Evolutionary conservation across 2,329 filamentous ascomycete genomes (phyloP).

Genomic region (Pseudogymnoascus sp.): DNA sequence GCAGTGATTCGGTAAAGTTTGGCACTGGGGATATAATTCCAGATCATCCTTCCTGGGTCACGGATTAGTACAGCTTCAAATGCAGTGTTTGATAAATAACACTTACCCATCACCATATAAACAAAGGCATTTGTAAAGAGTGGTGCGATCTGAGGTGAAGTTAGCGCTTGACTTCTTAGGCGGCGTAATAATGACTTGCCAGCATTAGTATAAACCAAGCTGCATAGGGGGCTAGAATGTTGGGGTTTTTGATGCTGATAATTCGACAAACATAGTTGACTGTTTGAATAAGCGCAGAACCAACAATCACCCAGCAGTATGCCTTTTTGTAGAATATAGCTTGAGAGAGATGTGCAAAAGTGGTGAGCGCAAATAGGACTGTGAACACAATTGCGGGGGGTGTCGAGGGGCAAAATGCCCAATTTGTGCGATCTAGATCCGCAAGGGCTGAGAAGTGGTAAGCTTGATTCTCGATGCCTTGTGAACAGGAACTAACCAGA

Average conservation of each 20-base stretch:
- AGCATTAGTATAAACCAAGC: conserved; percentile 20
- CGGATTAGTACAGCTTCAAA: background rate
- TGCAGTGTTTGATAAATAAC: background rate
- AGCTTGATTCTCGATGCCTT: background rate
- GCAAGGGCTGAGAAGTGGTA: background rate
- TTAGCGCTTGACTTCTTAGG: background rate
- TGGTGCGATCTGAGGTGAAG: conserved; percentile 16
- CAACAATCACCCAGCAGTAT: conserved; percentile 17
- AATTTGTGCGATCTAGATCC: background rate
- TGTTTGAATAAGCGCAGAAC: conserved; percentile 13
- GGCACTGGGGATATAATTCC: conserved; percentile 18
- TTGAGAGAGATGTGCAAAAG: conserved; percentile 27
- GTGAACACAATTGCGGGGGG: conserved; percentile 28
- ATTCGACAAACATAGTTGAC: conserved; percentile 16
- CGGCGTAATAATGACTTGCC: conserved; percentile 4
- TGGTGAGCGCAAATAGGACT: conserved; percentile 27
- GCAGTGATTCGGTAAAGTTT: conserved; percentile 19
- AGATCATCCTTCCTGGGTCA: conserved; percentile 18
- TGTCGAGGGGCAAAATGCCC: conserved; percentile 23
- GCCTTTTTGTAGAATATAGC: conserved; percentile 27
- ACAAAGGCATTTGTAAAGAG: conserved; percentile 23
- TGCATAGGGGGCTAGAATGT: conserved; percentile 19
- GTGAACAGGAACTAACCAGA: background rate
- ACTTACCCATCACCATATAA: conserved; percentile 21
- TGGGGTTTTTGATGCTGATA: conserved; percentile 22